These are phyloP conservation scores for Xerocomellus dryophilus DNA, from an alignment of 768 basidiomycete species.

Conservation along the genomic window DNA sequence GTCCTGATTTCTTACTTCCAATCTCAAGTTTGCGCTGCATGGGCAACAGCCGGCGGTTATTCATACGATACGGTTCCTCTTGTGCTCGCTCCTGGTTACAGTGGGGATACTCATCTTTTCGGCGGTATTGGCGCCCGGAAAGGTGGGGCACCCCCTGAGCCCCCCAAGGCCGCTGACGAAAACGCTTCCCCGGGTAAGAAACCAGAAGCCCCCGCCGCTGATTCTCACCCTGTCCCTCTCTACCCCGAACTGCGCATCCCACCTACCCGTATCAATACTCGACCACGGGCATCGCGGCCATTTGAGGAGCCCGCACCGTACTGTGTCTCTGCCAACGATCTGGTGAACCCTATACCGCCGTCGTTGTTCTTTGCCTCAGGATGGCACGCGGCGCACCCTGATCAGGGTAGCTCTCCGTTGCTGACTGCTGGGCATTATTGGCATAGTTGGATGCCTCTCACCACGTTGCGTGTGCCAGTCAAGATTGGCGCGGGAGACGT, in stretches of 20 bases:
- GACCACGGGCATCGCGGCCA: constrained; percentile 47
- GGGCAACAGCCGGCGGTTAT: constrained; percentile 68
- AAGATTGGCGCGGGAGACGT: constrained; percentile 87
- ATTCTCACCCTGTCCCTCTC: constrained; percentile 18
- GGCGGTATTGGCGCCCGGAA: constrained; percentile 84
- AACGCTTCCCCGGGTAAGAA: constrained; percentile 32
- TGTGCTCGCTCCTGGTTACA: constrained; percentile 38
- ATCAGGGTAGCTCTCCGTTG: constrained; percentile 42
- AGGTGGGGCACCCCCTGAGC: constrained; percentile 58
- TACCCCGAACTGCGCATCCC: constrained; percentile 53
- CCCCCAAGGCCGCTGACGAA: constrained; percentile 31
- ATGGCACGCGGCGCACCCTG: constrained; percentile 79
- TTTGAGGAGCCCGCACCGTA: constrained; percentile 88
- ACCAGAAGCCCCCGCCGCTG: constrained; percentile 10
- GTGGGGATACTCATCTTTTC: constrained; percentile 57
- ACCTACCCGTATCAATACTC: constrained; percentile 64
- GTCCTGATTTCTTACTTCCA: constrained; percentile 90
- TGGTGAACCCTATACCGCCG: constrained; percentile 95
- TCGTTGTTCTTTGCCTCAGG: constrained; percentile 92
- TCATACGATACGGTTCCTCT: constrained; percentile 58
- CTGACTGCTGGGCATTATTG: constrained; percentile 82
- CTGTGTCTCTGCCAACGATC: constrained; percentile 95
- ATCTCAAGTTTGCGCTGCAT: constrained; percentile 81
- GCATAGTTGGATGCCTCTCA: constrained; percentile 84
- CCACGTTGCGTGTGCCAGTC: constrained; percentile 78